Evolutionary conservation across 1,284 basidiomycete genomes (phyloP), one percentile per base, ranked within the genome.

Genomic region (Trichosporon inkin): DNA sequence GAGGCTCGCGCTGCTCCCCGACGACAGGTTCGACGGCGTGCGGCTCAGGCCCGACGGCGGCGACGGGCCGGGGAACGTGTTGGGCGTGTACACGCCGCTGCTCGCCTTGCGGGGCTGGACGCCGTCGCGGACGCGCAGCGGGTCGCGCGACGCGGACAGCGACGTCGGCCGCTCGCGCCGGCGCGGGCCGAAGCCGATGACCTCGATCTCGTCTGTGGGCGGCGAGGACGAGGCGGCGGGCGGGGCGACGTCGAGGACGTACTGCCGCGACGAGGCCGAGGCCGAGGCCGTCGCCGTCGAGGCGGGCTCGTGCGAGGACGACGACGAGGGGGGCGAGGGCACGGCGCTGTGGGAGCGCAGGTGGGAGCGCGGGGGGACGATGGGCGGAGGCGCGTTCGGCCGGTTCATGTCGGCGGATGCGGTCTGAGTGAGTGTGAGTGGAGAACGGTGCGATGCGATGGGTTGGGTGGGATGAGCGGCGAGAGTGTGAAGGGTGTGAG

Each of bases 31-130:
- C 3, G 55, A 56, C 8, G 39, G 41, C 13, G 41, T 36, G 55
- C 39, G 49, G 16, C 7, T n/a, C 10, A 22, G 53, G 32, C 35
- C 7, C 16, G n/a, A 41, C 19, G 51, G 20, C 28, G n/a, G 19
- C 22, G 10, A 38, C 10, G 16, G 39, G 39, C 60, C 57, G 2
- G 63, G 63, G 61, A 62, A 65, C 10, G 63, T 40, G 53, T 49
- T 44, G 16, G 63, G 63, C 13, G 64, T 66, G 59, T 66, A 66
- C 10, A 66, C 64, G 14, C 64, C 64, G 22, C 62, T 63, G 14
- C 55, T 36, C 10, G 56, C 32, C 40, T 58, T 57, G 55, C 60
- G 61, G 3, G 57, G 24, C n/a, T 57, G 39, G 16, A 34, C n/a
- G 4, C 59, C 57, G 37, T 66, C 64, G 41, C 62, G 64, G 32